These are phyloP conservation scores for Pleurotus platypus DNA, from an alignment of 768 basidiomycete genomes.

Conservation along the genomic window DNA sequence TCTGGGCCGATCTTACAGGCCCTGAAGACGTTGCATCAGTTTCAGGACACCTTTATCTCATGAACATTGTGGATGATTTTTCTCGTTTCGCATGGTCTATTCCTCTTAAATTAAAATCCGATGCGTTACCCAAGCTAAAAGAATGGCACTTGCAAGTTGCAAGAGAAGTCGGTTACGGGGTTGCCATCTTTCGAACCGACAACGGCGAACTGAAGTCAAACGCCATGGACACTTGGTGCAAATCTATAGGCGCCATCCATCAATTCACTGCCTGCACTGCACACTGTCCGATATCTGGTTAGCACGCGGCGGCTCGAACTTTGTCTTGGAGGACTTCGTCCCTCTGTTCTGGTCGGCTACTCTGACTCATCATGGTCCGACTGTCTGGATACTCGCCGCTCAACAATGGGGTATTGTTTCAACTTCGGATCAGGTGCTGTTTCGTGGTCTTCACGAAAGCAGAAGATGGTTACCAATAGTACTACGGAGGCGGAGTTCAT, in stretches of 20 bases:
- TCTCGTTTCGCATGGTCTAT: slow-evolving; percentile 27
- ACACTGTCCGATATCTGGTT: neutral
- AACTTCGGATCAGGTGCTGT: slow-evolving; percentile 25
- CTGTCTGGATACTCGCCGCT: slow-evolving; percentile 11
- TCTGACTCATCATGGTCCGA: slow-evolving; percentile 13
- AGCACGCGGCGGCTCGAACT: neutral
- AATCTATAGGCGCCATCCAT: slow-evolving; percentile 11
- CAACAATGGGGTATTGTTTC: slow-evolving; percentile 29
- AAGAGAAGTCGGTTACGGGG: slow-evolving; percentile 9
- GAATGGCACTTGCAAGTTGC: slow-evolving; percentile 22
- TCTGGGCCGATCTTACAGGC: slow-evolving; percentile 13
- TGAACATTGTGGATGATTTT: slow-evolving; percentile 32
- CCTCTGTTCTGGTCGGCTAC: slow-evolving; percentile 2
- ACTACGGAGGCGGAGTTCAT: slow-evolving; percentile 42
- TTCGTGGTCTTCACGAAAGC: slow-evolving; percentile 30
- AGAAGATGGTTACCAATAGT: slow-evolving; percentile 26
- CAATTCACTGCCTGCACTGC: slow-evolving; percentile 16
- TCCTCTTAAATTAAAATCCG: slow-evolving; percentile 24
- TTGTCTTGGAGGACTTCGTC: slow-evolving; percentile 6
- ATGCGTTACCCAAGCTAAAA: slow-evolving; percentile 18
- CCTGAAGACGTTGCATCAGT: slow-evolving; percentile 10
- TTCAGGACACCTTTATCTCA: slow-evolving; percentile 19
- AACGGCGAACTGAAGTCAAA: slow-evolving; percentile 19
- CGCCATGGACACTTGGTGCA: slow-evolving; percentile 16
- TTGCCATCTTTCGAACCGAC: slow-evolving; percentile 14